A percentile compares a stretch with the other conserved stretches of the same genome.
Conservation (phyloP, 1,284 basidiomycete genomes). For the Puccinia triticina region DNA sequence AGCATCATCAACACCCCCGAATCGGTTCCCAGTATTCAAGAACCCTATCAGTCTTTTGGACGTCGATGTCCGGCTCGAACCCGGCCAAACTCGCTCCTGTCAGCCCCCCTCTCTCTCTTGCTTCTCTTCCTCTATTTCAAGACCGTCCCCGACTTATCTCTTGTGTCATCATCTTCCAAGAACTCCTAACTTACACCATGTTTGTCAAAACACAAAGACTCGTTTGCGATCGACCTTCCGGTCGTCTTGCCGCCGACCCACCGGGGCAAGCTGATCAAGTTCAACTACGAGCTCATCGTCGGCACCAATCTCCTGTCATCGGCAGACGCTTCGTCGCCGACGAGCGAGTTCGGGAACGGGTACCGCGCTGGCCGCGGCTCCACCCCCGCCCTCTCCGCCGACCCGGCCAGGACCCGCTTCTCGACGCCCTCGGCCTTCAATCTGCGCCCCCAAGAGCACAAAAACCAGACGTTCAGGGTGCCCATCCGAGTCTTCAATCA, state of each 20-base stretch:
- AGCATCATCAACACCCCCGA: slow-evolving; percentile 37
- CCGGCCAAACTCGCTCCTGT: slow-evolving; percentile 82
- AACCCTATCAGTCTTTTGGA: slow-evolving; percentile 80
- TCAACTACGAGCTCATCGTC: slow-evolving; percentile 84
- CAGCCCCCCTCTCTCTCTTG: slow-evolving; percentile 58
- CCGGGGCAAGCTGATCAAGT: slow-evolving; percentile 76
- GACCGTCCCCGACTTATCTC: not conserved
- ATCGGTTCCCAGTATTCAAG: slow-evolving; percentile 75
- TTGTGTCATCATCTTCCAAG: not conserved
- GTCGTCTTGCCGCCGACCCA: slow-evolving; percentile 84
- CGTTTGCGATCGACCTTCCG: slow-evolving; percentile 67
- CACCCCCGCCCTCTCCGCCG: not conserved
- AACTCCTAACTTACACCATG: not conserved
- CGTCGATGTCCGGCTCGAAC: slow-evolving; percentile 74
- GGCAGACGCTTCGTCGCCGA: not conserved
- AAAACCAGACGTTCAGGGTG: slow-evolving; percentile 69
- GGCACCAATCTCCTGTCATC: slow-evolving; percentile 68
- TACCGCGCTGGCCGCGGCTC: not conserved
- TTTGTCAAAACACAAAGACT: slow-evolving; percentile 15
- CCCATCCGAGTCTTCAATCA: slow-evolving; percentile 85
- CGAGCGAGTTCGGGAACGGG: not conserved
- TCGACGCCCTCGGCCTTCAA: too few species aligned
- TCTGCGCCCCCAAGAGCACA: slow-evolving; percentile 55
- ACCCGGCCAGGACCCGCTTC: not conserved
- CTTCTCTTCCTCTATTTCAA: not conserved